Conservation (phyloP, 2,329 filamentous ascomycete genomes). For the Aspergillus ochraceoroseus region DNA sequence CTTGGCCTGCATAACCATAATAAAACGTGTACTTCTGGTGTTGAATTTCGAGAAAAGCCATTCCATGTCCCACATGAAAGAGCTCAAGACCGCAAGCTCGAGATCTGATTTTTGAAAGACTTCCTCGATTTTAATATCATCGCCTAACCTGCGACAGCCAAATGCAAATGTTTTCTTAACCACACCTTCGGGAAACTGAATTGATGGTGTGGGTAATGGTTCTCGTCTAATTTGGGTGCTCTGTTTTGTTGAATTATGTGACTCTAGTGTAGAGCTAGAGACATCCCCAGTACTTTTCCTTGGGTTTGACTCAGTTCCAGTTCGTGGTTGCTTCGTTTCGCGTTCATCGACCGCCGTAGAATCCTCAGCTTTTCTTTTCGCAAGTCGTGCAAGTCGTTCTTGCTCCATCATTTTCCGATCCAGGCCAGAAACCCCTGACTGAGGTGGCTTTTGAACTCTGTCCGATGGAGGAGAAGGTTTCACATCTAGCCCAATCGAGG, state of each 20-base stretch:
- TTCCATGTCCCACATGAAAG: slow-evolving; percentile 77
- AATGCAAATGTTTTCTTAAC: slow-evolving; percentile 78
- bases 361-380: slow-evolving; percentile 52
- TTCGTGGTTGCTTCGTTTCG: slow-evolving; percentile 24
- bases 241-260: background rate
- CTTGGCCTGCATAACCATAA: slow-evolving; percentile 60
- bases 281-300: background rate
- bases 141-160: slow-evolving; percentile 55
- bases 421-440: slow-evolving; percentile 49
- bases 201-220: slow-evolving; percentile 21
- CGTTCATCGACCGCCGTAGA: slow-evolving; percentile 28
- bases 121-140: slow-evolving; percentile 85
- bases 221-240: background rate
- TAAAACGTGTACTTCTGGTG: slow-evolving; percentile 54
- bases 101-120: slow-evolving; percentile 69
- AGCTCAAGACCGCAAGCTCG: slow-evolving; percentile 73
- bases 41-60: slow-evolving; percentile 74
- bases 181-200: slow-evolving; percentile 55
- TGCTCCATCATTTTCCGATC: slow-evolving; percentile 81
- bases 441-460: background rate
- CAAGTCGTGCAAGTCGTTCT: slow-evolving; percentile 67
- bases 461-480: background rate
- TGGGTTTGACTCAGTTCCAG: slow-evolving; percentile 7
- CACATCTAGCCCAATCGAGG: background rate
- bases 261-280: background rate